Conservation (phyloP, 768 basidiomycete genomes). For the Hypsizygus marmoreus region DNA sequence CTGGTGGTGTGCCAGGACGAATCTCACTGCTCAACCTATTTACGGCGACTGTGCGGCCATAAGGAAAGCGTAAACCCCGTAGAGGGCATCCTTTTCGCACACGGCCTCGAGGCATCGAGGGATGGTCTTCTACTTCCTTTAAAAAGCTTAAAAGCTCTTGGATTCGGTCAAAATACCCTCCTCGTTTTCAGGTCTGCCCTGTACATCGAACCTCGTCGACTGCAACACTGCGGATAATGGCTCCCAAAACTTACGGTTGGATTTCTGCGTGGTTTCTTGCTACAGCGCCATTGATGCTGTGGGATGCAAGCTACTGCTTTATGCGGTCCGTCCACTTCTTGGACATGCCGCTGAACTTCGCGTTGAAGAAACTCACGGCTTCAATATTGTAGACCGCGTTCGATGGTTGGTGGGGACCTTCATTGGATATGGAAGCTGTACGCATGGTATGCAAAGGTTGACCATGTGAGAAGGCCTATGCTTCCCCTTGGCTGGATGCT, state of each 20-base stretch:
- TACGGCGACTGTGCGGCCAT: slow-evolving; percentile 17
- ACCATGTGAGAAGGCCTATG: slow-evolving; percentile 25
- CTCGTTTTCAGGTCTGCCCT: slow-evolving; percentile 9
- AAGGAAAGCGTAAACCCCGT: slow-evolving; percentile 12
- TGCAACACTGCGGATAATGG: no score
- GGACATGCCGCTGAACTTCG: slow-evolving; percentile 43
- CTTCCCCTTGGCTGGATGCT: slow-evolving; percentile 7
- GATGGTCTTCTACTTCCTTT: slow-evolving; percentile 26
- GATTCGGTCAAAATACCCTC: slow-evolving; percentile 11
- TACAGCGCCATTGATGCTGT: slow-evolving; percentile 62
- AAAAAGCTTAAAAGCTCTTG: slow-evolving; percentile 23
- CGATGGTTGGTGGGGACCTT: slow-evolving; percentile 68
- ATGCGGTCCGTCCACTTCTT: slow-evolving; percentile 28
- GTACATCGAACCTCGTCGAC: not conserved
- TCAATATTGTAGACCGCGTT: slow-evolving; percentile 35
- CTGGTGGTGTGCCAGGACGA: slow-evolving; percentile 1
- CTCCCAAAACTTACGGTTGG: slow-evolving; percentile 44
- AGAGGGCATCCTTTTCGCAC: slow-evolving; percentile 17
- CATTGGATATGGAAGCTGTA: slow-evolving; percentile 86
- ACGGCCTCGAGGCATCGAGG: slow-evolving; percentile 23
- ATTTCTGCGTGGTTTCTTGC: slow-evolving; percentile 58
- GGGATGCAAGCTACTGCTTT: slow-evolving; percentile 64
- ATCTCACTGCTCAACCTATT: not conserved
- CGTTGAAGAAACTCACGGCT: slow-evolving; percentile 4
- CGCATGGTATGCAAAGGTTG: slow-evolving; percentile 61